Conservation (phyloP, 495 filamentous ascomycete genomes). For the Xylaria castorea region DNA sequence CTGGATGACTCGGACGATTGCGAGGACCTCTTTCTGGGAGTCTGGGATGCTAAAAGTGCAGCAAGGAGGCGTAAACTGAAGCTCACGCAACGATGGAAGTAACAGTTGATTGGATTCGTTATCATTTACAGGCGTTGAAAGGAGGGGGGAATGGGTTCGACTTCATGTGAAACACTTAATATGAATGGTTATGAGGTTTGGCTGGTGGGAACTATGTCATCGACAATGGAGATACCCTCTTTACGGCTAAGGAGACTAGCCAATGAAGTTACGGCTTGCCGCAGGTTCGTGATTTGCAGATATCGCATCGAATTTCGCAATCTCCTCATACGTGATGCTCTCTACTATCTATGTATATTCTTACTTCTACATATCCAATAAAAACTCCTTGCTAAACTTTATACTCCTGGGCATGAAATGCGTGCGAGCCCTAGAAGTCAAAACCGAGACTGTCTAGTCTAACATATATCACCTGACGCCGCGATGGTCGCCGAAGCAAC, state of each 20-base stretch:
- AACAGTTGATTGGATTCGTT: not conserved
- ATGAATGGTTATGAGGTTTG: not conserved
- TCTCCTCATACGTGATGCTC: not conserved
- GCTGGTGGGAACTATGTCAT: not conserved
- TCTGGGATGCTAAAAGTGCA: slow-evolving; percentile 79
- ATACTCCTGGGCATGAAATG: not conserved
- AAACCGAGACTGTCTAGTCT: not conserved
- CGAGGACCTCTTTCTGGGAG: slow-evolving; percentile 87
- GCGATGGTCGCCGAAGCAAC: not conserved
- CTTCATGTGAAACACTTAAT: not conserved
- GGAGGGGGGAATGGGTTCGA: not conserved
- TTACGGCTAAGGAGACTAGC: not conserved
- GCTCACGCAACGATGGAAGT: not conserved
- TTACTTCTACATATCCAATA: slow-evolving; percentile 11
- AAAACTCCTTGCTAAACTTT: not conserved
- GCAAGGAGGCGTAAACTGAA: slow-evolving; percentile 52
- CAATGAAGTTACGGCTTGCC: slow-evolving; percentile 13
- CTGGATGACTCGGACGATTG: slow-evolving; percentile 94
- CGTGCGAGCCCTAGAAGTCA: not conserved
- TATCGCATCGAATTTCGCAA: not conserved
- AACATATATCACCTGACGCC: not conserved
- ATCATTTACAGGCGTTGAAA: not conserved
- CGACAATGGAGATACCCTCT: not conserved
- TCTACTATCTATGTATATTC: slow-evolving; percentile 8
- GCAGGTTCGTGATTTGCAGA: not conserved